Evolutionary conservation across 2,329 filamentous ascomycete species (phyloP).

Genomic region (Dichotomopilus funicola): DNA sequence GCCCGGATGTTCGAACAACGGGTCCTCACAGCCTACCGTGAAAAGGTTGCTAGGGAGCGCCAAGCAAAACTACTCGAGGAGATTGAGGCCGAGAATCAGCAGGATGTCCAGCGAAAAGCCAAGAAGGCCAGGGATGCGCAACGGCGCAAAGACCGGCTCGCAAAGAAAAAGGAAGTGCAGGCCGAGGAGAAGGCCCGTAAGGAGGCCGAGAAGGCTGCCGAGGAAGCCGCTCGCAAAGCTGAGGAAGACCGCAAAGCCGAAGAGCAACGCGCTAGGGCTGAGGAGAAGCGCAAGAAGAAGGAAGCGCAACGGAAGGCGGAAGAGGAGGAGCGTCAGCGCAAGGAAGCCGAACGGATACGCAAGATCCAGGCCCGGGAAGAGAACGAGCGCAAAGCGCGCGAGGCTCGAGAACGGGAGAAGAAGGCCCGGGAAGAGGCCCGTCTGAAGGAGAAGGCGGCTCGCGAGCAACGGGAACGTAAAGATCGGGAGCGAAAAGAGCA

Average conservation of each 20-base stretch:
- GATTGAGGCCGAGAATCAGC: slow-evolving; percentile 74
- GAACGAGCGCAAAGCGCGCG: slow-evolving; percentile 77
- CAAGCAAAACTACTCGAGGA: slow-evolving; percentile 88
- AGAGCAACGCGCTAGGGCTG: slow-evolving; percentile 72
- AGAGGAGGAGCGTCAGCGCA: slow-evolving; percentile 78
- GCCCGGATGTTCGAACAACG: slow-evolving; percentile 98
- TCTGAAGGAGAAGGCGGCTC: slow-evolving; percentile 69
- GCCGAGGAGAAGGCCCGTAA: slow-evolving; percentile 86
- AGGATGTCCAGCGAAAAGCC: slow-evolving; percentile 72
- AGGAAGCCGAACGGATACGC: slow-evolving; percentile 77
- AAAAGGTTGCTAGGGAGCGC: slow-evolving; percentile 90
- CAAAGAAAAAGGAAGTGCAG: slow-evolving; percentile 76
- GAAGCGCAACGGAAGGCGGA: slow-evolving; percentile 85
- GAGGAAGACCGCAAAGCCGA: slow-evolving; percentile 75
- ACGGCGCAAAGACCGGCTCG: slow-evolving; percentile 91
- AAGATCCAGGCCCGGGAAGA: slow-evolving; percentile 79
- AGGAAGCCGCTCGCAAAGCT: slow-evolving; percentile 71
- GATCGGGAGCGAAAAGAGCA: slow-evolving; percentile 57
- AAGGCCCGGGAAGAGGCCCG: slow-evolving; percentile 73
- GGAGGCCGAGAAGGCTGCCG: slow-evolving; percentile 82
- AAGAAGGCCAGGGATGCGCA: slow-evolving; percentile 93
- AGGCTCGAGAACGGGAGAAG: slow-evolving; percentile 74
- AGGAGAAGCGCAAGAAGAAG: slow-evolving; percentile 86
- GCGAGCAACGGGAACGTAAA: slow-evolving; percentile 74
- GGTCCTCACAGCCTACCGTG: slow-evolving; percentile 92